Conservation (phyloP, 2,329 filamentous ascomycete species). For the Elsinoe necatrix region DNA sequence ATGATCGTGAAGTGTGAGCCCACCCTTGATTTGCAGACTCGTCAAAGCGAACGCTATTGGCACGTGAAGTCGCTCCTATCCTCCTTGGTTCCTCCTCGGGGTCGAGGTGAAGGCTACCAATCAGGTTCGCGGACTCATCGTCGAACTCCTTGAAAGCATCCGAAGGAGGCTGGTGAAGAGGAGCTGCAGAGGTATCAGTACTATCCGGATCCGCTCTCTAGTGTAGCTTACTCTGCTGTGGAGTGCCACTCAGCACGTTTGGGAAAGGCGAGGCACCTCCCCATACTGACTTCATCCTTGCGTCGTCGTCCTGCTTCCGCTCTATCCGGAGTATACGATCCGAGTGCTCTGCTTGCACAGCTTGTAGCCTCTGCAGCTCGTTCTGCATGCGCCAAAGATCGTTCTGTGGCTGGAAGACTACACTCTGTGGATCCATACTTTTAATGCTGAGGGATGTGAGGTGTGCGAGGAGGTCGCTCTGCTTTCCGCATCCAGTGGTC, state of each 20-base stretch:
- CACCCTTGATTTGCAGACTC: conserved; percentile 90
- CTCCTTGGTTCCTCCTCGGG: conserved; percentile 78
- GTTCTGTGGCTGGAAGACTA: conserved; percentile 52
- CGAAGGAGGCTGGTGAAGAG: conserved; percentile 66
- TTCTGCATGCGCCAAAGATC: conserved; percentile 57
- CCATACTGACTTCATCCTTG: conserved; percentile 76
- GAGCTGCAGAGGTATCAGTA: conserved; percentile 45
- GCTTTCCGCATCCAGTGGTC: not conserved
- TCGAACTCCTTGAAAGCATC: conserved; percentile 89
- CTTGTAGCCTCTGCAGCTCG: conserved; percentile 53
- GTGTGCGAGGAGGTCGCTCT: not conserved
- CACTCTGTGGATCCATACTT: conserved; percentile 54
- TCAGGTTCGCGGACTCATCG: conserved; percentile 70
- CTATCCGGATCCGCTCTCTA: not conserved
- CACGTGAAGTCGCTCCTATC: conserved; percentile 78
- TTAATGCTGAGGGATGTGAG: not conserved
- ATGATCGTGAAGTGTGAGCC: conserved; percentile 72
- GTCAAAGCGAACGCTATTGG: conserved; percentile 96
- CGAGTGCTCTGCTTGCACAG: conserved; percentile 52
- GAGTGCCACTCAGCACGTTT: conserved; percentile 70
- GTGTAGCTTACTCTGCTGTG: conserved; percentile 67
- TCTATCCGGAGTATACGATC: conserved; percentile 55
- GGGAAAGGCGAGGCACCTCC: conserved; percentile 77
- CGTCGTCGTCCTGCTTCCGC: conserved; percentile 54
- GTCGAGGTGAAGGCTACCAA: conserved; percentile 76